Evolutionary conservation across 2,329 filamentous ascomycete species (phyloP), one percentile per base, ranked within the genome.

Genomic region (Gyromitra esculenta): DNA sequence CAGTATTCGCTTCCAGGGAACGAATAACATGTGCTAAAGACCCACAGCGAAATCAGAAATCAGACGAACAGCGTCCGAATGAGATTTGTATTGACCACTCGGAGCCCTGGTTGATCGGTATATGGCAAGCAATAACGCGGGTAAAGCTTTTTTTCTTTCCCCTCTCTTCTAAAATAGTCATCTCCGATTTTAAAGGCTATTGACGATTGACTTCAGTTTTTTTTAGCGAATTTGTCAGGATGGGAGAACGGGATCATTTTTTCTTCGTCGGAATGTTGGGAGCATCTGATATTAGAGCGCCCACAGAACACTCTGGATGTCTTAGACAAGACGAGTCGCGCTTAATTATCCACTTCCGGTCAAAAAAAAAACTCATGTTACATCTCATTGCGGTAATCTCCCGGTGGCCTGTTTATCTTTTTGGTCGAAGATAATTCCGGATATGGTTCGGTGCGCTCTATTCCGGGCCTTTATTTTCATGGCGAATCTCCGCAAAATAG

Each of bases 91-190:
- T 65, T 54, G 50, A 31, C 50, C 3, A 54, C 50, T 31, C 48
- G 18, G 25, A 7, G 25, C 18, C 11, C 41, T 37, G 21, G 13
- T 21, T 25, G 13, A 37, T 11, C 48, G 37, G 2, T 56, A 48
- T 68, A 68, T 68, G 65, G 45, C 52, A 54, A 43, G 65, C 50
- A 59, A 68, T 57, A 65, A 57, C 63, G 39, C 18, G n/a, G 64
- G n/a, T 2, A 57, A 35, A 8, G 31, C 0, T 35, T 37, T 54
- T 54, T 54, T 54, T 25, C 15, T 54, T 25, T 43, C 31, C 25
- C 11, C n/a, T 54, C 15, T 43, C 48, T 39, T 18, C 35, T 57
- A 18, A 68, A 54, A 15, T 56, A 31, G 9, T 41, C 45, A 68
- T 43, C 52, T 45, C 50, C 65, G 54, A 57, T 37, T 57, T 57